phyloP scores from a whole-genome alignment of 2,329 filamentous ascomycete species.

The Trichoderma aggressivum region DNA sequence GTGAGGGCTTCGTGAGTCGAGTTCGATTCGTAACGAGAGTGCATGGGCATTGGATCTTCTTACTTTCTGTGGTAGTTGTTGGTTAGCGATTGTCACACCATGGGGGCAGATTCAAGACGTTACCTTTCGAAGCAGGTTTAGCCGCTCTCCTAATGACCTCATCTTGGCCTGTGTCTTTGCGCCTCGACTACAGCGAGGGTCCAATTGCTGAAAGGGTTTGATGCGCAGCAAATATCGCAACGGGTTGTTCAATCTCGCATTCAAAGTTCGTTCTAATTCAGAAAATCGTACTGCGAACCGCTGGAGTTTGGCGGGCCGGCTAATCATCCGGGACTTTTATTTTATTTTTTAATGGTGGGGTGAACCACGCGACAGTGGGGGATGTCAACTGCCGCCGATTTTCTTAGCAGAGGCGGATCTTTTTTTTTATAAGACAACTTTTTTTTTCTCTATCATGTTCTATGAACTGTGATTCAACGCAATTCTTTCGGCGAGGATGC shows the following conservation, averaged over 20 bases:
- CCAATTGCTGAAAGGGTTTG: conserved; percentile 9
- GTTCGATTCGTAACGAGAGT: conserved; percentile 17
- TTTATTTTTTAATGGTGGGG: conserved; percentile 17
- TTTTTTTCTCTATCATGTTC: background rate
- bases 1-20: conserved; percentile 28
- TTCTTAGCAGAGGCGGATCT: background rate
- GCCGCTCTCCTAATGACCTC: conserved; percentile 59
- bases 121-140: conserved; percentile 72
- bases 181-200: conserved; percentile 7
- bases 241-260: background rate
- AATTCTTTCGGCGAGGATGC: conserved; percentile 33
- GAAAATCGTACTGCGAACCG: conserved; percentile 30
- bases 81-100: background rate
- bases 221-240: conserved; percentile 2
- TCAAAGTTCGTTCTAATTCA: conserved; percentile 9
- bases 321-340: conserved; percentile 25
- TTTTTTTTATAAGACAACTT: background rate
- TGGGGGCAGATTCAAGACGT: conserved; percentile 17
- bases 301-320: conserved; percentile 22
- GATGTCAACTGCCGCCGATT: background rate
- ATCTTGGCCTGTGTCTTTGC: conserved; percentile 28
- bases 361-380: conserved; percentile 7
- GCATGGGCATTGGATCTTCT: conserved; percentile 18
- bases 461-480: background rate
- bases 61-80: conserved; percentile 41